These are phyloP conservation scores for Zymoseptoria ardabiliae DNA, from an alignment of 2,329 filamentous ascomycete genomes.

Conservation along the genomic window DNA sequence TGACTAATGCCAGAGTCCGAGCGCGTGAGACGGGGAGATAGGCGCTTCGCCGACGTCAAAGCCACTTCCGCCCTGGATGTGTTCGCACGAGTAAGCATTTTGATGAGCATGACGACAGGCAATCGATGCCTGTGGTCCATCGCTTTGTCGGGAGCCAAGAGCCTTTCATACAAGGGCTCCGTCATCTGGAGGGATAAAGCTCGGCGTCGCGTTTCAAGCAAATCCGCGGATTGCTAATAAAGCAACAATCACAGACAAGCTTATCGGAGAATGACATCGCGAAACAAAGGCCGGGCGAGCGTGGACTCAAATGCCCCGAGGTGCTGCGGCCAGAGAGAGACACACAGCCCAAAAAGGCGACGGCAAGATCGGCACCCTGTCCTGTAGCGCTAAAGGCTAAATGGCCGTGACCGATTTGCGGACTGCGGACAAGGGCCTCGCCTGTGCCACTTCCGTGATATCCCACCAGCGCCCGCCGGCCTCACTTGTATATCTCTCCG, in stretches of 20 bases:
- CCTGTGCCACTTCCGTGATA: not conserved
- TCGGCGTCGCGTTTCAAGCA: not conserved
- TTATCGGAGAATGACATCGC: not conserved
- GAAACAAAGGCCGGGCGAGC: not conserved
- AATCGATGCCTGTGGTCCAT: not conserved
- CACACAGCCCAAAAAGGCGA: not conserved
- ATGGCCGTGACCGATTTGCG: not conserved
- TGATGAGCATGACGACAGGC: not conserved
- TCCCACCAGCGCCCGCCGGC: not conserved
- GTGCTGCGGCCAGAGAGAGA: not conserved
- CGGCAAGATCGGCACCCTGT: not conserved
- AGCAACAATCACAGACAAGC: not conserved
- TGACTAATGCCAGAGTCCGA: not conserved
- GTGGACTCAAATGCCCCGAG: not conserved
- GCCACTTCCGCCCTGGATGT: not conserved
- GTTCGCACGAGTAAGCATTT: not conserved
- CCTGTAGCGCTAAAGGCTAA: not conserved
- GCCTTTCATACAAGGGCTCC: not conserved
- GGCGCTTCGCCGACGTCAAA: not conserved
- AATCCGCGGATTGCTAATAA: not conserved
- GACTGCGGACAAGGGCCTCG: not conserved
- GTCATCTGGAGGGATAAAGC: not conserved
- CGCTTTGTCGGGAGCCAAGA: not conserved
- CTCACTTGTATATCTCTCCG: not conserved
- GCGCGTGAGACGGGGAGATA: not conserved